Base-by-base conservation (phyloP, 345 rosid genomes). In the Crucihimalaya himalaica region DNA sequence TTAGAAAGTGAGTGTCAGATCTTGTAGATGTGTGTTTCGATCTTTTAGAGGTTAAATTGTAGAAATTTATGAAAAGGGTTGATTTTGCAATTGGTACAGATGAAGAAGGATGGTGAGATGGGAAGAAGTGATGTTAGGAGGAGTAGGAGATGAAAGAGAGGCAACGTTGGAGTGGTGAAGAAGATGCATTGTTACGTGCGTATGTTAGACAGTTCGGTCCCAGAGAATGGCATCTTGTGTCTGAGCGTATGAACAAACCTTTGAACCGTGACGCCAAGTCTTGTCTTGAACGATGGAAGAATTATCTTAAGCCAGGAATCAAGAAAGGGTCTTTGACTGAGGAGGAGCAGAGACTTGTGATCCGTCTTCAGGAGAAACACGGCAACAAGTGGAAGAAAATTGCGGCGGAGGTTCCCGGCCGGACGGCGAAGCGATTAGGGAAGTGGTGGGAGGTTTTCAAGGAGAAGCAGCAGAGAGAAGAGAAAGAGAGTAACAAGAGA, bases 401-500 rank as follows among this genome's bases (percentile, higher is more conserved):
- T n/a, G 99, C 99, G 2, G 93, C 97, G 43, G 98, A 96, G 72
- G 93, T 96, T 52, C 99, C 98, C 0, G 98, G 98, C 9, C 85
- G 99, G 16, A 92, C 98, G 25, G 98, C 98, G 7, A 96, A 92
- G 74, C 84, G 98, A 70, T 78, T 92, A 11, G 99, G 98, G 21
- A 95, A 96, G 87, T 90, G 99, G 99, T 96, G 97, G 98, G 99
- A 96, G 74, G 99, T 96, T 14, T 89, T 90, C 60, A 96, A 92
- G 53, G 99, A 96, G 84, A 96, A 89, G 88, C 94, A 90, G 51
- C 94, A 83, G 40, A 85, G 98, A 75, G 99, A 92, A 74, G 96
- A 85, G 43, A 90, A 95, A 77, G 96, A 88, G 82, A 87, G 75
- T 68, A 83, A 82, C 74, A 88, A 81, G 79, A 78, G 78, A 43